Evolutionary conservation across 1,139 yeast species (phyloP), one percentile per base, ranked within the genome.

Genomic region (Casaregolazyma suthepensis): DNA sequence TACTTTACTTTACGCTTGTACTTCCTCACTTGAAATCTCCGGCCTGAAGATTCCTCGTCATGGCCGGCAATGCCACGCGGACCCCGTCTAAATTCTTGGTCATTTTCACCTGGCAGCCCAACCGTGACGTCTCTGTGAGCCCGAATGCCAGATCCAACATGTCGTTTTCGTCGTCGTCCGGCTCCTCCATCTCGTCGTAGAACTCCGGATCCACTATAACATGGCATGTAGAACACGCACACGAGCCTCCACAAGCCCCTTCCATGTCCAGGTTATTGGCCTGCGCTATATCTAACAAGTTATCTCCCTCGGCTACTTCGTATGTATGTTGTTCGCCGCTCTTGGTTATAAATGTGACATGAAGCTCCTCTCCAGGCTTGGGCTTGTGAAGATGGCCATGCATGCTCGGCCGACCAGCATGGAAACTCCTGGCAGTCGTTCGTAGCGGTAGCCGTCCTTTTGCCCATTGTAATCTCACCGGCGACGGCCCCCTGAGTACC

Each of bases 181-280:
- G 99, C 68, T 93, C 99, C 26, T 95, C 96, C 62, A 93, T 80
- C 56, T 75, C 80, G 66, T 93, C 99, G 71, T 89, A 93, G 67
- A 75, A 90, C 48, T 86, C 96, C 0, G 99, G 99, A 67, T 93
- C 99, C 43, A 93, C 90, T 51, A 93, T 93, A 55, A 93, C 85
- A 72, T 93, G 99, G 69, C 99, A 93, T 0, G 99, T 93, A 2
- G 97, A 90, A 68, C 99, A 93, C 1, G 99, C 99, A 75, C 99
- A 93, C 1, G 97, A 89, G 1, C 99, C 99, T 40, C 99, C 99
- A 72, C 99, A 93, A 0, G 99, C 99, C 47, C 99, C 96, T 68
- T 93, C 99, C 91, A 93, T 90, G 63, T 93, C 99, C 57, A 93
- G 72, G 63, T 90, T 86, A 66, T 91, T 74, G 3, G 95, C 96